A percentile compares a stretch with the other conserved stretches of the same genome.
These are phyloP conservation scores for Lactifluus volemus DNA, from an alignment of 768 basidiomycete genomes.

Conservation along the genomic window DNA sequence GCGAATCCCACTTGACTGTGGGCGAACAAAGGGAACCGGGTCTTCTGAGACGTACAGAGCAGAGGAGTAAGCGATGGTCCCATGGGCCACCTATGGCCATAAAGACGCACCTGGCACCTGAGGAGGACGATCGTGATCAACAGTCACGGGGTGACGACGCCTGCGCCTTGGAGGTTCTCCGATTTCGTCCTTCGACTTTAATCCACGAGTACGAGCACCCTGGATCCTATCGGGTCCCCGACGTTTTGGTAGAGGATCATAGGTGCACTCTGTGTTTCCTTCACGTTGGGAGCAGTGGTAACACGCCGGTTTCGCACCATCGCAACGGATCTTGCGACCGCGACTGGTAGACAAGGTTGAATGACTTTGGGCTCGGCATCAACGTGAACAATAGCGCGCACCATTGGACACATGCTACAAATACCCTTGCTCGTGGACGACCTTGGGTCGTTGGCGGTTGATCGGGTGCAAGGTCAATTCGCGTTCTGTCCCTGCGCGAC, in stretches of 20 bases:
- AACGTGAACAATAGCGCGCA: conserved; percentile 25
- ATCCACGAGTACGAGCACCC: conserved; percentile 64
- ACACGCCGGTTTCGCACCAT: conserved; percentile 70
- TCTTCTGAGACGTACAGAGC: background rate
- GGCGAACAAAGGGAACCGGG: background rate
- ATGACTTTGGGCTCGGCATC: background rate
- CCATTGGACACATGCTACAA: conserved; percentile 76
- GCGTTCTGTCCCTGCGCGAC: conserved; percentile 30
- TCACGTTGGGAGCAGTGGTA: conserved; percentile 58
- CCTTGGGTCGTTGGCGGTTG: conserved; percentile 79
- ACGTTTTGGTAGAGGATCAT: conserved; percentile 66
- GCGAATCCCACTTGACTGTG: background rate
- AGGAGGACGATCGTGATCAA: background rate
- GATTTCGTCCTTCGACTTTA: conserved; percentile 33
- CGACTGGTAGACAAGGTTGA: conserved; percentile 38
- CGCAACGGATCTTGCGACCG: conserved; percentile 71
- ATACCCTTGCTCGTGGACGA: conserved; percentile 66
- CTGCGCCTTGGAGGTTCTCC: conserved; percentile 20
- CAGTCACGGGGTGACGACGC: conserved; percentile 9
- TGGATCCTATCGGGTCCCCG: conserved; percentile 73
- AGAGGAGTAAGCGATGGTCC: background rate
- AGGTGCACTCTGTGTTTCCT: conserved; percentile 41
- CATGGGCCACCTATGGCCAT: background rate
- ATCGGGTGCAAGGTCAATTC: conserved; percentile 60
- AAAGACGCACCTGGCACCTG: background rate